phyloP scores from a whole-genome alignment of 805 yeast genomes.

The Starmerella bombi region DNA sequence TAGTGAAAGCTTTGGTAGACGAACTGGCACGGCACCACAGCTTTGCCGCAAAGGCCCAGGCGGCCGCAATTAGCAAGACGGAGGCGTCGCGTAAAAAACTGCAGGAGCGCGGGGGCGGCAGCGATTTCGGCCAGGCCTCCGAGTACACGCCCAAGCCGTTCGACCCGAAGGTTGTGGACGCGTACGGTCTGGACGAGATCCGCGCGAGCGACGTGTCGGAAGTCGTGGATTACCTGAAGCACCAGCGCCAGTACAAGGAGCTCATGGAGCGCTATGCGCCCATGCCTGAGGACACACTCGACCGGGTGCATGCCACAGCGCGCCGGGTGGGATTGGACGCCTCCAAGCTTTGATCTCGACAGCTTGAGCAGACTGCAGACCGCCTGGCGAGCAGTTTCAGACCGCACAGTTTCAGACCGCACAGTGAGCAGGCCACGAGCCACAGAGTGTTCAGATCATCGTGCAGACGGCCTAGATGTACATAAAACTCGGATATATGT shows the following conservation, averaged over 20 bases:
- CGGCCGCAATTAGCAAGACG: conserved; percentile 4
- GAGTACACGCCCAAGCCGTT: conserved; percentile 8
- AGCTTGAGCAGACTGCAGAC: background rate
- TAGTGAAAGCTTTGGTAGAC: conserved; percentile 22
- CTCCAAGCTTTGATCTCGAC: conserved; percentile 11
- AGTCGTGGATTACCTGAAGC: conserved; percentile 45
- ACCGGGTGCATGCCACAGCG: conserved; percentile 69
- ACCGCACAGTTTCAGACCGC: too few species aligned
- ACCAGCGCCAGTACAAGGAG: conserved; percentile 67
- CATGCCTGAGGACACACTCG: conserved; percentile 58
- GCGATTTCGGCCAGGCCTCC: background rate
- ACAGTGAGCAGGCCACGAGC: too few species aligned
- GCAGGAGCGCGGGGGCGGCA: conserved; percentile 4
- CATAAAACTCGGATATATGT: too few species aligned
- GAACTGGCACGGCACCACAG: conserved; percentile 12
- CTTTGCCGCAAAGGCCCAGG: conserved; percentile 10
- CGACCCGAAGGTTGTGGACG: conserved; percentile 33
- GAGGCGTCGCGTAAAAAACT: conserved; percentile 2
- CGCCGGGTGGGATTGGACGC: conserved; percentile 68
- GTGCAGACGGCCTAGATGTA: too few species aligned
- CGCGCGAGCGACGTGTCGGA: conserved; percentile 28
- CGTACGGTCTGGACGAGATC: conserved; percentile 32
- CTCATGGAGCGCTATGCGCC: conserved; percentile 79
- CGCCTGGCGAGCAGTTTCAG: too few species aligned
- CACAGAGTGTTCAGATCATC: too few species aligned